A percentile compares a stretch with the other conserved stretches of the same genome.
These are phyloP conservation scores for Prillingera fragicola DNA, from an alignment of 1,284 basidiomycete genomes.

Conservation along the genomic window DNA sequence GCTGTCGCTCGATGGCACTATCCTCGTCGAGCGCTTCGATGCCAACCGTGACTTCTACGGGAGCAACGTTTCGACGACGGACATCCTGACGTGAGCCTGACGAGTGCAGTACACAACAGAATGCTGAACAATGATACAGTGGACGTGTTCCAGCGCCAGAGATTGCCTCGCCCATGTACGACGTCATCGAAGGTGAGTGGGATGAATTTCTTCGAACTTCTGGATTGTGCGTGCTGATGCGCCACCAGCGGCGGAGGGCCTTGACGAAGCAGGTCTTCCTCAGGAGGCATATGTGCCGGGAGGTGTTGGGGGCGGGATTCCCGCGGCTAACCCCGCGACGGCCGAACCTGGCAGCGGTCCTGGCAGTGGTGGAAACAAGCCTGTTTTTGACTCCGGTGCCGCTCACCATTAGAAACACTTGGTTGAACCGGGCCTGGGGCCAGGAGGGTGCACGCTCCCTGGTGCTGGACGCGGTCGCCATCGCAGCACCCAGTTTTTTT, in stretches of 20 bases:
- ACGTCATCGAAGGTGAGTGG: conserved; percentile 72
- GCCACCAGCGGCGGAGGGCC: conserved; percentile 48
- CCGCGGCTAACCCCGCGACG: not conserved
- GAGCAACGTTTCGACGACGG: conserved; percentile 76
- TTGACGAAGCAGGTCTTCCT: conserved; percentile 62
- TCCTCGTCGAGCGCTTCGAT: conserved; percentile 89
- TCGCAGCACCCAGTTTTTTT: not conserved
- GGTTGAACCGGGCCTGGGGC: too few species aligned
- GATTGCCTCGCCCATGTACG: conserved; percentile 86
- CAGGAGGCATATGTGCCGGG: conserved; percentile 73
- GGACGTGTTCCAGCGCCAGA: conserved; percentile 94
- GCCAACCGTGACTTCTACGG: conserved; percentile 94
- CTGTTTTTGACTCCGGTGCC: conserved; percentile 10
- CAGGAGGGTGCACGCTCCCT: too few species aligned
- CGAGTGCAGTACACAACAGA: not conserved
- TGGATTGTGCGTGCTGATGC: conserved; percentile 7
- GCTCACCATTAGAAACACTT: conserved; percentile 6
- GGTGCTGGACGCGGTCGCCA: not conserved
- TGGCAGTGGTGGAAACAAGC: not conserved
- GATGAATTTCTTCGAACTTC: conserved; percentile 35
- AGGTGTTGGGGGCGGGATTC: conserved; percentile 13
- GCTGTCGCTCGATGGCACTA: conserved; percentile 89
- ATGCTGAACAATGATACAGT: conserved; percentile 32
- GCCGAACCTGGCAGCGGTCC: not conserved
- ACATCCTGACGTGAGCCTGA: conserved; percentile 61